Percentiles rank a stretch among this genome's conserved stretches.
Conservation (phyloP, 2,329 filamentous ascomycete genomes). For the Sclerotinia trifoliorum region DNA sequence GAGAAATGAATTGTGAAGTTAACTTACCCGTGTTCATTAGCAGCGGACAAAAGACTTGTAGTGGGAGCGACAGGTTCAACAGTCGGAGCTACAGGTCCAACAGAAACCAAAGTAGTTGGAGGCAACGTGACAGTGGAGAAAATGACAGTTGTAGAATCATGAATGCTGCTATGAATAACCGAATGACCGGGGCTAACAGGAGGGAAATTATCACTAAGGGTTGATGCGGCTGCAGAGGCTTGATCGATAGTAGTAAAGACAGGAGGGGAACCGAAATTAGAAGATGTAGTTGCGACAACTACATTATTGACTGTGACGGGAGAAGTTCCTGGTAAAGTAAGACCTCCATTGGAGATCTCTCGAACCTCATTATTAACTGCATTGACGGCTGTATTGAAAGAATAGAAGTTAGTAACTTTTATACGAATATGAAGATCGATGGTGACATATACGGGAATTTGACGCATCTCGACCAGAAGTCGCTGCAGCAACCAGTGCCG, state of each 20-base stretch:
- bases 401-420: not conserved
- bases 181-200: not conserved
- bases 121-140: not conserved
- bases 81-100: not conserved
- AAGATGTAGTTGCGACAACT: slow-evolving; percentile 6
- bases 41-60: not conserved
- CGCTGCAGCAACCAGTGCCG: not conserved
- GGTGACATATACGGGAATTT: not conserved
- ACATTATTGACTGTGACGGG: slow-evolving; percentile 15
- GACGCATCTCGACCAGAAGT: not conserved
- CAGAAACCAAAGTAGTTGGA: not conserved
- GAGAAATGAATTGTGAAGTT: not conserved
- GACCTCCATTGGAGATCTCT: not conserved
- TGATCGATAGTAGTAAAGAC: not conserved
- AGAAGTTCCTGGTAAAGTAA: not conserved
- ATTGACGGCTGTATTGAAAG: not conserved
- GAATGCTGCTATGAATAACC: not conserved
- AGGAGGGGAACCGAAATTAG: not conserved
- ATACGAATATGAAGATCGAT: not conserved
- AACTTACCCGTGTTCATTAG: not conserved
- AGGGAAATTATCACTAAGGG: slow-evolving; percentile 2
- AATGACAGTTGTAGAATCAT: not conserved
- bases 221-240: not conserved
- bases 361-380: not conserved
- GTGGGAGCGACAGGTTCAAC: not conserved